Conservation (phyloP, 345 rosid genomes). For the Populus nigra region DNA sequence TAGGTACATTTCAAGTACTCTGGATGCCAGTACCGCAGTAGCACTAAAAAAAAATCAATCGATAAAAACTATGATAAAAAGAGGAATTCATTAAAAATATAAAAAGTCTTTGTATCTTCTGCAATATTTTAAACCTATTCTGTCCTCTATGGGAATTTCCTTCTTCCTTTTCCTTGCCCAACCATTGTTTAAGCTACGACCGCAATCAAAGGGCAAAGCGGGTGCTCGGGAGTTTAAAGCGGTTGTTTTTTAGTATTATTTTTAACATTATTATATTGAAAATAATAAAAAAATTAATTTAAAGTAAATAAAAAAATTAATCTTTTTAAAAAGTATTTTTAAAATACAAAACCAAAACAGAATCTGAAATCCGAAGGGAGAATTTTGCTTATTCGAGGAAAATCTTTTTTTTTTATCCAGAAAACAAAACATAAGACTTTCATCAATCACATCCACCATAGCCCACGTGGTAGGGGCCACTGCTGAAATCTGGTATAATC, state of each 20-base stretch:
- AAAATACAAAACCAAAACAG: too few species aligned
- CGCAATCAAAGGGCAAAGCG: not conserved
- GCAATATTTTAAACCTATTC: not conserved
- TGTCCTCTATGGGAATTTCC: too few species aligned
- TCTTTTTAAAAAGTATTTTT: too few species aligned
- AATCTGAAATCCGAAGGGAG: not conserved
- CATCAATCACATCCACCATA: constrained; percentile 2
- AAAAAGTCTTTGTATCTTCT: not conserved
- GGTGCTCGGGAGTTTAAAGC: too few species aligned
- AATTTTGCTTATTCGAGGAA: not conserved
- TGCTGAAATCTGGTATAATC: constrained; percentile 13
- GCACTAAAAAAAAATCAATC: not conserved
- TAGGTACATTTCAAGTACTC: not conserved
- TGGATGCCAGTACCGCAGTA: not conserved
- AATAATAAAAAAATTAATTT: too few species aligned
- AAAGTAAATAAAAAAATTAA: too few species aligned
- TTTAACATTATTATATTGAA: too few species aligned
- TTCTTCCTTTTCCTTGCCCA: not conserved
- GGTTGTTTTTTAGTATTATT: too few species aligned
- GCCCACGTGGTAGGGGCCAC: constrained; percentile 22
- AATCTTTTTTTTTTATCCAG: too few species aligned
- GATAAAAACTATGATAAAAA: not conserved
- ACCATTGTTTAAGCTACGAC: not conserved
- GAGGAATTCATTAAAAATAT: not conserved
- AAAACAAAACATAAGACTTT: not conserved